Conservation (phyloP, 1,284 basidiomycete genomes). For the Sporisorium scitamineum region DNA sequence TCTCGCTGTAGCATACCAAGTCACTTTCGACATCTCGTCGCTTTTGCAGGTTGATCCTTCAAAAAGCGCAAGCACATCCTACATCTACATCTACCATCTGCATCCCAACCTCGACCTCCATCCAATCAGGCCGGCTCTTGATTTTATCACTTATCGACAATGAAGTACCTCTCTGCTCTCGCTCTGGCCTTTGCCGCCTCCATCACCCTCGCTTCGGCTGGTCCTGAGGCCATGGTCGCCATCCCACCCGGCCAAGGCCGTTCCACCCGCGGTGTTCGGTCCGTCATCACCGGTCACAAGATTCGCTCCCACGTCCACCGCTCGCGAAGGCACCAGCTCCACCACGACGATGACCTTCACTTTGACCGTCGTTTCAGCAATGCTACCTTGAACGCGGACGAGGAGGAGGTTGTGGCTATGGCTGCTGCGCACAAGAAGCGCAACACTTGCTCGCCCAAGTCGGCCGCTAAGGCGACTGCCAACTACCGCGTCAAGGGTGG, state of each 20-base stretch:
- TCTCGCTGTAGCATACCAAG: background rate
- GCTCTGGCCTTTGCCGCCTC: constrained; percentile 47
- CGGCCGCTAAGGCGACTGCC: constrained; percentile 14
- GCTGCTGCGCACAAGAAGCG: constrained; percentile 38
- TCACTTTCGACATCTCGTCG: background rate
- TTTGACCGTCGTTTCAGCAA: constrained; percentile 33
- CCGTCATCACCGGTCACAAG: constrained; percentile 57
- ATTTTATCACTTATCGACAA: background rate
- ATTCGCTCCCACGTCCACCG: constrained; percentile 50
- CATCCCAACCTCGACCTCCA: no score
- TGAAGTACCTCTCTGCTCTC: constrained; percentile 55
- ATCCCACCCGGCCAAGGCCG: constrained; percentile 49
- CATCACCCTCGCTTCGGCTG: constrained; percentile 29
- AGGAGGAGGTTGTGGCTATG: constrained; percentile 34
- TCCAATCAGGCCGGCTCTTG: constrained; percentile 4
- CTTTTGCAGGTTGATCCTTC: constrained; percentile 2
- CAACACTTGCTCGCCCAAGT: constrained; percentile 42
- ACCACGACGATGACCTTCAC: constrained; percentile 18
- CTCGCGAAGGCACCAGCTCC: constrained; percentile 35
- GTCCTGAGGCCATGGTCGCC: constrained; percentile 28
- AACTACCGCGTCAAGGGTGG: constrained; percentile 26
- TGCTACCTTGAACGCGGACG: constrained; percentile 35
- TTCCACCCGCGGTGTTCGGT: constrained; percentile 42
- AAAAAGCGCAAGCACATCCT: background rate
- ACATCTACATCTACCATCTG: background rate